Evolutionary conservation across 2,329 filamentous ascomycete species (phyloP).

Genomic region (Chaetomium globosum): DNA sequence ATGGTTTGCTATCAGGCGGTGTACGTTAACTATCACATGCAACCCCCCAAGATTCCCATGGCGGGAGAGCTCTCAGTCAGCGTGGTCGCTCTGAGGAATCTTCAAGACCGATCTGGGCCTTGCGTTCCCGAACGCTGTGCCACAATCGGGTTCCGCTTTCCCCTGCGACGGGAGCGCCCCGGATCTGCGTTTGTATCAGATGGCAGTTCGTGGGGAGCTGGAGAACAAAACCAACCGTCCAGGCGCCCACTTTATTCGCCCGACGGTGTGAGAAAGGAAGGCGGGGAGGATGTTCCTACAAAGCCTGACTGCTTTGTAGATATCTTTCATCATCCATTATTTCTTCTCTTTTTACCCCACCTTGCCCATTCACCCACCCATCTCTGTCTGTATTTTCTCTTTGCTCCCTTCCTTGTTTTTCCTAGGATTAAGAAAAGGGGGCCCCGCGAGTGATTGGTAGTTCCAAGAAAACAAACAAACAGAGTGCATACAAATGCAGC

Average conservation of each 20-base stretch:
- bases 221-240: background rate
- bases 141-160: background rate
- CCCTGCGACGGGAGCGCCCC: background rate
- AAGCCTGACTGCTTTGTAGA: background rate
- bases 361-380: no score
- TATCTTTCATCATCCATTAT: background rate
- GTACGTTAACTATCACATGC: background rate
- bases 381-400: background rate
- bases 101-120: background rate
- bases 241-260: background rate
- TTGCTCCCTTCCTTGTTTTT: background rate
- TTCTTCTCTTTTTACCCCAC: background rate
- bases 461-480: background rate
- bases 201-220: background rate
- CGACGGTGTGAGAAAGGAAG: background rate
- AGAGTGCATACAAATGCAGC: background rate
- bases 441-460: no score
- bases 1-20: background rate
- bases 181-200: constrained; percentile 1
- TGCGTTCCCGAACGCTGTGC: background rate
- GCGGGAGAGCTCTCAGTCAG: background rate
- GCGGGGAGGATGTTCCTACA: no score
- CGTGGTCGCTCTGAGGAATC: background rate
- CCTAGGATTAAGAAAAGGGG: background rate
- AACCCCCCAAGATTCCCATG: background rate